Conservation (phyloP, 2,329 filamentous ascomycete genomes). For the Rhynchosporium graminicola region DNA sequence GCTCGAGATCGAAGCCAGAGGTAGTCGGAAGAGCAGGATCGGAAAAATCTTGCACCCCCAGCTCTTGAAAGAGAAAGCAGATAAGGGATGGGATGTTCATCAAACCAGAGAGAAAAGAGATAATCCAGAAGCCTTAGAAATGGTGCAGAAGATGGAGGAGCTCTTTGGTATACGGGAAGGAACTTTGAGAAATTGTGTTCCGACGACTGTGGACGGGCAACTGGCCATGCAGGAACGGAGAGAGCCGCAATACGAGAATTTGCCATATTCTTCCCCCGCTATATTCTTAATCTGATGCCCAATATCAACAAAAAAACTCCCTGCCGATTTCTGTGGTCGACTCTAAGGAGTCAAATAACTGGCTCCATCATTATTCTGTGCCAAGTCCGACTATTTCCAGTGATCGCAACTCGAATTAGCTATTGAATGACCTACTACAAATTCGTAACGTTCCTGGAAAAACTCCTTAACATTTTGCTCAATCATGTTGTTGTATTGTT, state of each 20-base stretch:
- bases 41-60: slow-evolving; percentile 40
- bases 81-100: slow-evolving; percentile 31
- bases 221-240: slow-evolving; percentile 26
- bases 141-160: slow-evolving; percentile 18
- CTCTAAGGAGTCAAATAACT: too few relatives aligned
- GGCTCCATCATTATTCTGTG: too few relatives aligned
- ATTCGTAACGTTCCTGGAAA: too few relatives aligned
- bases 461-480: too few relatives aligned
- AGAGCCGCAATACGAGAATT: slow-evolving; percentile 20
- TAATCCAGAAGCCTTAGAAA: background rate
- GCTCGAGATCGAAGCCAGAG: slow-evolving; percentile 51
- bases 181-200: slow-evolving; percentile 18
- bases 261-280: background rate
- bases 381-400: too few relatives aligned
- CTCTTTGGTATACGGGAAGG: slow-evolving; percentile 22
- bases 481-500: too few relatives aligned
- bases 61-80: slow-evolving; percentile 24
- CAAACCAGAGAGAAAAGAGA: slow-evolving; percentile 24
- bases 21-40: slow-evolving; percentile 52
- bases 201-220: slow-evolving; percentile 16
- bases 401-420: too few relatives aligned
- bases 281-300: too few relatives aligned
- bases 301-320: too few relatives aligned
- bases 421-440: too few relatives aligned
- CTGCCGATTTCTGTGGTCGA: too few relatives aligned